Evolutionary conservation across 805 yeast genomes (phyloP), one percentile per base, ranked within the genome.

Genomic region (Lipomyces spencermartinsiae): DNA sequence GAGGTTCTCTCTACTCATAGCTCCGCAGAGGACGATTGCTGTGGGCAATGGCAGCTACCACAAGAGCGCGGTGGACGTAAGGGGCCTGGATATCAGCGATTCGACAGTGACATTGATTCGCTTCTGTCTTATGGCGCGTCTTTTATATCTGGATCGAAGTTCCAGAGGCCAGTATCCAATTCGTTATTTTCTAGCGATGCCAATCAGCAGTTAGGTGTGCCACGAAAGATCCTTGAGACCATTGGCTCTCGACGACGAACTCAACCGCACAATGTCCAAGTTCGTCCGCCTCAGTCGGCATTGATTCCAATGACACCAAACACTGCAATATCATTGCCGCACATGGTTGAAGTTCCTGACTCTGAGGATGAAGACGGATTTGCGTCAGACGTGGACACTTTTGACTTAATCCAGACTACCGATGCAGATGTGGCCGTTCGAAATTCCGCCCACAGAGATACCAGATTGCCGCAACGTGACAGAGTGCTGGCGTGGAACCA

Each of bases 311-410:
- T 10, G 34, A n/a, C 37, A 8, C 6, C 35, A 31, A 16, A 19
- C 4, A 16, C 16, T 6, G 8, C 37, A 19, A n/a, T n/a, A 9
- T 31, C 37, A 55, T 16, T 55, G 8, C 49, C 49, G 16, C 25
- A 34, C 34, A 55, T 43, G 8, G 49, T 43, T 6, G 49, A 43
- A 19, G 54, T 56, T 33, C 31, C 31, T 29, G 56, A 63, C n/a
- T 35, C 34, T 31, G 49, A 33, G n/a, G 16, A 19, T 34, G 22
- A 55, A 31, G 37, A 57, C 49, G 31, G 12, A 22, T 31, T 22
- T 33, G 34, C 37, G n/a, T 33, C 43, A 33, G 43, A 57, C 31
- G 37, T 25, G 35, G 29, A 31, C 49, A 25, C 37, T 34, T 19
- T 57, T 22, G n/a, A 25, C 19, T 22, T 31, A 33, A 7, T 57